Evolutionary conservation across 2,329 filamentous ascomycete genomes (phyloP).

Genomic region (Aureobasidium sp.): DNA sequence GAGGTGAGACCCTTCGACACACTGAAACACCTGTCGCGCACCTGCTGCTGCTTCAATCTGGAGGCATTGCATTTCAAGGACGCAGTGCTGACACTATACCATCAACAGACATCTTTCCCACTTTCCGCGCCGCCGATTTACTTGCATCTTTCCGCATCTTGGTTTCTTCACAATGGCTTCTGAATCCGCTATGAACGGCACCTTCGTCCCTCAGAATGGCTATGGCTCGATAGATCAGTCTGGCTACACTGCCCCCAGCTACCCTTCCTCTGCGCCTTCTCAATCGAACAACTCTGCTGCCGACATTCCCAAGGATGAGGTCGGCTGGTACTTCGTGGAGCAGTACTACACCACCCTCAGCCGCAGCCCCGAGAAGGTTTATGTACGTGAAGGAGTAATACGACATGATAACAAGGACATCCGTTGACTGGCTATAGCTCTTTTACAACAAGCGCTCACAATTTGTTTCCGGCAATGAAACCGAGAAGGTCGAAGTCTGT

Average conservation of each 20-base stretch:
- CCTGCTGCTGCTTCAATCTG: not conserved
- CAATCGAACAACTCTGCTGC: constrained; percentile 19
- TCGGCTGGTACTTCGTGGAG: constrained; percentile 99
- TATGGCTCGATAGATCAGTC: constrained; percentile 33
- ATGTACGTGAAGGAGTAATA: constrained; percentile 36
- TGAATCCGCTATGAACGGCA: constrained; percentile 41
- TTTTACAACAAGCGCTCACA: constrained; percentile 97
- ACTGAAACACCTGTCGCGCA: not conserved
- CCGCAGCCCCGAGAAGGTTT: constrained; percentile 88
- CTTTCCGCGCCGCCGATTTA: not conserved
- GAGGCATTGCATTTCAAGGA: not conserved
- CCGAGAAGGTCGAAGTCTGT: constrained; percentile 77
- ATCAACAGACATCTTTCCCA: not conserved
- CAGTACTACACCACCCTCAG: constrained; percentile 98
- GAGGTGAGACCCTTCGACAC: constrained; percentile 1
- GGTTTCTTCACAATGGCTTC: constrained; percentile 30
- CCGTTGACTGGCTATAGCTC: constrained; percentile 42
- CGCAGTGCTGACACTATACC: not conserved
- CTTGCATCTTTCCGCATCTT: not conserved
- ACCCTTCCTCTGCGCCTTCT: constrained; percentile 19
- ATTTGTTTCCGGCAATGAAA: constrained; percentile 87
- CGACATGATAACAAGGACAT: not conserved
- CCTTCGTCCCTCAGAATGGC: constrained; percentile 36
- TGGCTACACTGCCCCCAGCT: constrained; percentile 24
- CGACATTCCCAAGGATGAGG: constrained; percentile 73